These are phyloP conservation scores for Chlamydomonas reinhardtii DNA, from an alignment of 163 green algal species.

Conservation along the genomic window DNA sequence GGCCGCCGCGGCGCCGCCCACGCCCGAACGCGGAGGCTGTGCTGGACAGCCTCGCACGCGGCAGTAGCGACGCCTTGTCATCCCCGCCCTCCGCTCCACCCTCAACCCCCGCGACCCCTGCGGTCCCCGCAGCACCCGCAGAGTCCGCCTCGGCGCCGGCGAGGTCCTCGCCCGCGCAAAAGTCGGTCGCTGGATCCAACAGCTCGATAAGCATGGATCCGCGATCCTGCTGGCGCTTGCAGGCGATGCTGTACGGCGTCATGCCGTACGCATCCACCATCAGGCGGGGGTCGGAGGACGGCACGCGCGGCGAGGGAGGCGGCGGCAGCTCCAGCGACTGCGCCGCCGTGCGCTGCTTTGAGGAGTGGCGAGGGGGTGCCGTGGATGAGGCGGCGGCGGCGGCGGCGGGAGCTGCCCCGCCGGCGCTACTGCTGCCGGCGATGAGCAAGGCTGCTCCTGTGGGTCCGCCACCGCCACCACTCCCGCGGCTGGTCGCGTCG, in stretches of 20 bases:
- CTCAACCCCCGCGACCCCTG: no score
- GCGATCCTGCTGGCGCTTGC: conserved; percentile 17
- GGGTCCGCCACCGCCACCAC: no score
- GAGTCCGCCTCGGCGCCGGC: not conserved
- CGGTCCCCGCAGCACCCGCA: no score
- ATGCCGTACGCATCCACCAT: conserved; percentile 45
- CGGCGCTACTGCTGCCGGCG: no score
- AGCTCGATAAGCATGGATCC: conserved; percentile 36
- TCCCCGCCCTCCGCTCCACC: not conserved
- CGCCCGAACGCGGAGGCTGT: no score
- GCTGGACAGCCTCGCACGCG: no score
- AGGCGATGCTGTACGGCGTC: conserved; percentile 32
- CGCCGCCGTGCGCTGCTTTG: not conserved
- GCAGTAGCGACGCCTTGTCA: not conserved
- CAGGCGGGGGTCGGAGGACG: not conserved
- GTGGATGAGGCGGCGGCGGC: no score
- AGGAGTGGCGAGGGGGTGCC: no score
- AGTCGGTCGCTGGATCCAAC: conserved; percentile 29
- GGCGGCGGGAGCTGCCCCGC: no score
- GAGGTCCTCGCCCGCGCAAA: not conserved
- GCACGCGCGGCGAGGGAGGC: not conserved
- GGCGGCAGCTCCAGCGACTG: not conserved
- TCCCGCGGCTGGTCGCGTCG: no score
- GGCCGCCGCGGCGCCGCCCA: no score
- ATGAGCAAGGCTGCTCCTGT: no score